These are phyloP conservation scores for Platanthera zijinensis DNA, from an alignment of 106 monocot genomes.

Conservation along the genomic window DNA sequence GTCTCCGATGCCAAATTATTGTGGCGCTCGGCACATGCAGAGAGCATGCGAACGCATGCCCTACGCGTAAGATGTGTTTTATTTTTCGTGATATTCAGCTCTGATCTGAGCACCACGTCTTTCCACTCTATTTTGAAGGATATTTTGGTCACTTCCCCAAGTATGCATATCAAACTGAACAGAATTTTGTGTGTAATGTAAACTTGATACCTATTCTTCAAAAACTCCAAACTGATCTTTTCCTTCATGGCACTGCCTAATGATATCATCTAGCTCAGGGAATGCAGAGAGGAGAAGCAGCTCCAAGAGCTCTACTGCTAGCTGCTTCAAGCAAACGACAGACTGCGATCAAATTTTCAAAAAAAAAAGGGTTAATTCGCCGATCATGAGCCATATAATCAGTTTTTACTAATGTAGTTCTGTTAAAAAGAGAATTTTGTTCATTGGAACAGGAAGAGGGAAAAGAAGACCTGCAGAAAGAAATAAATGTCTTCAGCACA, in stretches of 20 bases:
- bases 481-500: slow-evolving; percentile 86
- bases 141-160: no score
- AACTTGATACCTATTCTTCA: slow-evolving; percentile 8
- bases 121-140: no score
- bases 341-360: slow-evolving; percentile 40
- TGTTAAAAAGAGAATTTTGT: no score
- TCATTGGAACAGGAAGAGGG: not conserved
- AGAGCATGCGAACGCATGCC: no score
- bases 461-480: slow-evolving; percentile 76
- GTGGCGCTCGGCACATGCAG: no score
- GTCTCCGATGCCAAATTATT: not conserved
- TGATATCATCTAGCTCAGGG: slow-evolving; percentile 75
- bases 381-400: not conserved
- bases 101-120: no score
- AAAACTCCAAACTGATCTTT: slow-evolving; percentile 31
- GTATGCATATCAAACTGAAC: not conserved
- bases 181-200: not conserved
- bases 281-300: slow-evolving; percentile 50
- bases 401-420: no score
- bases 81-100: no score
- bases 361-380: not conserved
- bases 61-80: no score
- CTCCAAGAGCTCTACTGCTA: slow-evolving; percentile 74
- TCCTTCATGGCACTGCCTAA: slow-evolving; percentile 61
- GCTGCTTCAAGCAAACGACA: slow-evolving; percentile 73